phyloP scores from a whole-genome alignment of 129 eudicot species.

The Sambucus nigra region DNA sequence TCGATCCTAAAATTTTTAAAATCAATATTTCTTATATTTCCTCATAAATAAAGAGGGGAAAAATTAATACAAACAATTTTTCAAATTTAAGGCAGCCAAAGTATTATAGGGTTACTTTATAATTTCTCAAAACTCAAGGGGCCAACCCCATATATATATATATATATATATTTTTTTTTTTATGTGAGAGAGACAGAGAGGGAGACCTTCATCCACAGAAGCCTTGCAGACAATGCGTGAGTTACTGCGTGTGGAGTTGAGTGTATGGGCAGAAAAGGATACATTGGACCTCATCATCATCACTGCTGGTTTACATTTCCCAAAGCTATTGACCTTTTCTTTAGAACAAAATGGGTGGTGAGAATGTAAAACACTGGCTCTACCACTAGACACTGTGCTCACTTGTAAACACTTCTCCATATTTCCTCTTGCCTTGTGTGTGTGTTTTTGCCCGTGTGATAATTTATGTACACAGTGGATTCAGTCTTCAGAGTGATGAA shows the following conservation, averaged over 20 bases:
- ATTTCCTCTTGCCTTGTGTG: conserved; percentile 4
- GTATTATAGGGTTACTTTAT: too few relatives aligned
- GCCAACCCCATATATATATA: too few relatives aligned
- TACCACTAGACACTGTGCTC: conserved; percentile 14
- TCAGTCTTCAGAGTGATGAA: conserved; percentile 4
- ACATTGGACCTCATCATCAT: conserved; percentile 1
- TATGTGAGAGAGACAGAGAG: conserved; percentile 8
- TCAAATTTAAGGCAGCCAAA: too few relatives aligned
- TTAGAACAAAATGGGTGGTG: conserved; percentile 17
- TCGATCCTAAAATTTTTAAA: too few relatives aligned
- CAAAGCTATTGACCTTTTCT: conserved; percentile 5
- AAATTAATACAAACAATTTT: too few relatives aligned
- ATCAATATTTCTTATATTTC: too few relatives aligned
- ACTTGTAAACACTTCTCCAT: conserved; percentile 33
- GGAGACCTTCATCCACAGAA: conserved; percentile 31
- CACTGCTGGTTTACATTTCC: conserved; percentile 9
- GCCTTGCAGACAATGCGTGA: conserved; percentile 33
- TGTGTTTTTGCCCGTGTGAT: not conserved
- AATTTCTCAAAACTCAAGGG: too few relatives aligned
- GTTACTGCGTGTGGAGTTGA: conserved; percentile 14
- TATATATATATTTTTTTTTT: too few relatives aligned
- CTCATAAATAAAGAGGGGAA: too few relatives aligned
- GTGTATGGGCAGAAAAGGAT: conserved; percentile 12
- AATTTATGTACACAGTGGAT: not conserved
- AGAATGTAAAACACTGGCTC: conserved; percentile 24